A percentile compares a stretch with the other conserved stretches of the same genome.
Evolutionary conservation across 2,329 filamentous ascomycete species (phyloP).

Genomic region (Ophiostoma novo-ulmi): DNA sequence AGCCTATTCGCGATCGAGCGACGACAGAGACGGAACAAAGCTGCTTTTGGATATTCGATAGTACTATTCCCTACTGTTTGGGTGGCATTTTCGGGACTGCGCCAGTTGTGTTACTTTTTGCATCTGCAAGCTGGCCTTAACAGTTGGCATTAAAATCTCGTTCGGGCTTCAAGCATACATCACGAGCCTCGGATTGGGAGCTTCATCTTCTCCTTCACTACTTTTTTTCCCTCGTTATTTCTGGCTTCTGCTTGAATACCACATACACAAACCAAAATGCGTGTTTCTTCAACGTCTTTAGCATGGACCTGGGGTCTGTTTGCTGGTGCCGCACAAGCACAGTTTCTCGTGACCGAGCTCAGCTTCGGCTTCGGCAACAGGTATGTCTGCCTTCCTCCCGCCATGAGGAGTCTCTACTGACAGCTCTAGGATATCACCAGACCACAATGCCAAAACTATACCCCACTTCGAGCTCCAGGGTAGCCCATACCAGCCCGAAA

Average conservation of each 20-base stretch:
- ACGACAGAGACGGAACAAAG: conserved; percentile 14
- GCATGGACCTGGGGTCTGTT: conserved; percentile 27
- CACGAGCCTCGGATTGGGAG: background rate
- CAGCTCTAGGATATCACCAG: conserved; percentile 57
- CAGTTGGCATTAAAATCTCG: background rate
- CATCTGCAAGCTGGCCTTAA: conserved; percentile 28
- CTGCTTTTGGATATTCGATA: conserved; percentile 13
- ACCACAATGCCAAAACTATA: conserved; percentile 44
- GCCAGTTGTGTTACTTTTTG: conserved; percentile 6
- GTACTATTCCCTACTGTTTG: background rate
- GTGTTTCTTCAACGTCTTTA: conserved; percentile 23
- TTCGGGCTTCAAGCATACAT: background rate
- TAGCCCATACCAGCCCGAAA: conserved; percentile 51
- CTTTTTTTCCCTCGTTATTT: background rate
- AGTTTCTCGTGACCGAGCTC: conserved; percentile 64
- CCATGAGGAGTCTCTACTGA: conserved; percentile 4
- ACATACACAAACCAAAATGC: conserved; percentile 22
- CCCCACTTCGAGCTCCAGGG: conserved; percentile 54
- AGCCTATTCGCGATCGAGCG: conserved; percentile 16
- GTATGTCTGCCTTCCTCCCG: background rate
- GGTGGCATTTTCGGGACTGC: background rate
- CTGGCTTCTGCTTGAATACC: background rate
- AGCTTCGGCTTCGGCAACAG: conserved; percentile 62
- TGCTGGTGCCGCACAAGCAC: conserved; percentile 49
- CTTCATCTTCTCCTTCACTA: background rate